These are phyloP conservation scores for Nicotiana benthamiana DNA, from an alignment of 257 asterid genomes.

Conservation along the genomic window DNA sequence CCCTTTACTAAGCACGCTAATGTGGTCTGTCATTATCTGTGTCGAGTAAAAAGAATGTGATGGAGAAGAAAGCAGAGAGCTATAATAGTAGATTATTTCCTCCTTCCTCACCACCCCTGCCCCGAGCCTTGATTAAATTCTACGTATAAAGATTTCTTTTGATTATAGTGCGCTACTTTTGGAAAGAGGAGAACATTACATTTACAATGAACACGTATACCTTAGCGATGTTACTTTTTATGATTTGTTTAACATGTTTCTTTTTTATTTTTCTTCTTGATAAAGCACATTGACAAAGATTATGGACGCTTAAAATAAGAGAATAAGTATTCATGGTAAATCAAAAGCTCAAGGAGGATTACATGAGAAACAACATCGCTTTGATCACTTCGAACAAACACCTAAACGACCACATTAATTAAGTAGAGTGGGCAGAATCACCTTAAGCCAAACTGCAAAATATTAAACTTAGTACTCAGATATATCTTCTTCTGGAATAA, in stretches of 20 bases:
- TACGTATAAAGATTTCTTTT: background rate
- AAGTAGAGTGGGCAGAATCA: background rate
- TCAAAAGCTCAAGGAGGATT: background rate
- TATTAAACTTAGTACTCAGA: background rate
- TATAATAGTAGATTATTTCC: background rate
- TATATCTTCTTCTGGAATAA: background rate
- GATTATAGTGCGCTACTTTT: constrained; percentile 36
- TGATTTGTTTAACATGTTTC: background rate
- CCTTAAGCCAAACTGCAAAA: background rate
- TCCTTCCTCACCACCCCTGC: background rate
- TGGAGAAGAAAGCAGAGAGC: constrained; percentile 1
- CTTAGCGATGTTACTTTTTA: background rate
- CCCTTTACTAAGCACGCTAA: constrained; percentile 52
- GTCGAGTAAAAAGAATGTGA: constrained; percentile 32
- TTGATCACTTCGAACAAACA: background rate
- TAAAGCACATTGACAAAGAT: background rate
- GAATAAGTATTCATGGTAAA: background rate
- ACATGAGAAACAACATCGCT: background rate
- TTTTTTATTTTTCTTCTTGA: background rate
- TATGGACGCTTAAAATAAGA: background rate
- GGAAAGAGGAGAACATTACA: constrained; percentile 47
- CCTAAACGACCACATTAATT: background rate
- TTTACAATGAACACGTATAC: constrained; percentile 49
- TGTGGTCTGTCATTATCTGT: constrained; percentile 41
- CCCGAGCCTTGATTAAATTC: background rate